phyloP scores from a whole-genome alignment of 805 yeast genomes.

The Wickerhamiella lipophila region DNA sequence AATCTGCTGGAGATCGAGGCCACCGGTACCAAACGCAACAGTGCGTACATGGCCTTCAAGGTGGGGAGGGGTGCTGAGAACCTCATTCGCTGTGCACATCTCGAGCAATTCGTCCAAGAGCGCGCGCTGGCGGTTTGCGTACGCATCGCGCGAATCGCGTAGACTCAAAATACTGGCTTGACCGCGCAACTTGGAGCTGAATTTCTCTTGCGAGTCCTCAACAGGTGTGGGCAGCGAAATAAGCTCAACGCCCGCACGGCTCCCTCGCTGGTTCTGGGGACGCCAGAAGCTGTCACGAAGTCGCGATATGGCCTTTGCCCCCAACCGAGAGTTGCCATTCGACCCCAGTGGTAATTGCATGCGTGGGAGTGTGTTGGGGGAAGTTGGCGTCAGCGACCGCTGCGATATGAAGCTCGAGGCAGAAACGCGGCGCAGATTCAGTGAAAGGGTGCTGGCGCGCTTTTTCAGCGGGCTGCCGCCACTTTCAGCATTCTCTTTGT shows the following conservation, averaged over 20 bases:
- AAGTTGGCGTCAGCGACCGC: neutral
- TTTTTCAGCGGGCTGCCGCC: conserved; percentile 1
- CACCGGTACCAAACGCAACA: conserved; percentile 31
- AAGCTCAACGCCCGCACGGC: conserved; percentile 19
- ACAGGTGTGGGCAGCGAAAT: conserved; percentile 52
- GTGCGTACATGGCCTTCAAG: neutral
- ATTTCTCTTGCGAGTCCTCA: conserved; percentile 41
- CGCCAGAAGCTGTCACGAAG: conserved; percentile 6
- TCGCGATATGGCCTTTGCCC: neutral
- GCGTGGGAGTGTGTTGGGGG: neutral
- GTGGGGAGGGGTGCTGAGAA: conserved; percentile 14
- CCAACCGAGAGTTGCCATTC: neutral
- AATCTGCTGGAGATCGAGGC: conserved; percentile 30
- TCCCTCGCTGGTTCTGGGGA: neutral
- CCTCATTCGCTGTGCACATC: conserved; percentile 28
- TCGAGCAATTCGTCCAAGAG: conserved; percentile 29
- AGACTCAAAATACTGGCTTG: conserved; percentile 38
- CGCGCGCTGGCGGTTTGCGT: conserved; percentile 27
- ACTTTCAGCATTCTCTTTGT: conserved; percentile 1
- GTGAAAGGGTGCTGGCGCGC: conserved; percentile 8
- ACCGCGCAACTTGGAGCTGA: conserved; percentile 41
- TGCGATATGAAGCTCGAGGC: conserved; percentile 7
- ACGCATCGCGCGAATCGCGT: conserved; percentile 20
- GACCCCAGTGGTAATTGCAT: neutral
- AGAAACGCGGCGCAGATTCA: conserved; percentile 9